Evolutionary conservation across 345 rosid species (phyloP), one percentile per base, ranked within the genome.

Genomic region (Barbarea vulgaris): DNA sequence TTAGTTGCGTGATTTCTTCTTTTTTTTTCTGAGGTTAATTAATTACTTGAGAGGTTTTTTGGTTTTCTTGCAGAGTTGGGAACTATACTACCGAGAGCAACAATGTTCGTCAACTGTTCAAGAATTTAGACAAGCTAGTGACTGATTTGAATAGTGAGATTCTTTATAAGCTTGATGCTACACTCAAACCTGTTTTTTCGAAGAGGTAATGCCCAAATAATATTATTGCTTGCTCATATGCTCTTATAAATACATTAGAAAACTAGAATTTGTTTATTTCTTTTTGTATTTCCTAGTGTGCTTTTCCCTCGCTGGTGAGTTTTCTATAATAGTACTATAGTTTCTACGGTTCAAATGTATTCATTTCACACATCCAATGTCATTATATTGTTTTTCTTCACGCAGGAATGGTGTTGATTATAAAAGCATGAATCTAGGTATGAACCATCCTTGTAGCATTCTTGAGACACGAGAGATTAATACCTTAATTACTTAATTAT

Each of bases 71-170:
- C 77, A 94, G 97, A 42, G 83, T 87, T 79, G 85, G 62, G 21
- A 82, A 91, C 9, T 88, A 82, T 78, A 39, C 44, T 39, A 39
- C 44, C 44, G 44, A 39, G n/a, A 39, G 44, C n/a, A 39, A 5
- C 44, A 39, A 39, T 39, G n/a, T 39, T 39, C 44, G 44, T 39
- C 6, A 39, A 12, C 15, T 39, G 2, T 94, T 75, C 58, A 82
- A 84, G 82, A 77, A 86, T 76, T 17, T 91, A 72, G 86, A 68
- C 3, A 83, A 83, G 72, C 73, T 94, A 69, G 90, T 91, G 73
- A 71, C 55, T 74, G 74, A 27, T 74, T 25, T 94, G 52, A 73
- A 87, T 65, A 74, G 50, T 5, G 78, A 83, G 54, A 74, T 91
- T 31, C 36, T 87, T 36, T 78, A 81, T 15, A 85, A 86, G 77